A percentile compares a stretch with the other conserved stretches of the same genome.
Evolutionary conservation across 2,329 filamentous ascomycete genomes (phyloP).

Genomic region (Trichoderma guizhouense): DNA sequence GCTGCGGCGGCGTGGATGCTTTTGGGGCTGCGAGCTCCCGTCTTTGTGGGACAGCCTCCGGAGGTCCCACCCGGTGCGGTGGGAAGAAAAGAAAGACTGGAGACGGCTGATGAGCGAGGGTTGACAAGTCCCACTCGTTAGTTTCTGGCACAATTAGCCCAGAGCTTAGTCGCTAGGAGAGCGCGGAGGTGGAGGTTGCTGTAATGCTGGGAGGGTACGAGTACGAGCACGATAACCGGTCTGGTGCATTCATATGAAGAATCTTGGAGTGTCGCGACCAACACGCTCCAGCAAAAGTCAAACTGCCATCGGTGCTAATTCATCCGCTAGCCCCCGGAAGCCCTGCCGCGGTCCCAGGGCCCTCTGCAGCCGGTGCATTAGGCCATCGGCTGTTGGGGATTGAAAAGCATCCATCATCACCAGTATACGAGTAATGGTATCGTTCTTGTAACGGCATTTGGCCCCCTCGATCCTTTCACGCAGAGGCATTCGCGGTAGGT

Average conservation of each 20-base stretch:
- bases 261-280: background rate
- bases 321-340: conserved; percentile 16
- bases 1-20: conserved; percentile 18
- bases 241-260: background rate
- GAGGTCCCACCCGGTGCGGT: conserved; percentile 18
- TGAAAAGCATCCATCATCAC: background rate
- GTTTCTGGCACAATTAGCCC: background rate
- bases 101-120: background rate
- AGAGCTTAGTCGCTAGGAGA: background rate
- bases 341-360: conserved; percentile 16
- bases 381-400: conserved; percentile 30
- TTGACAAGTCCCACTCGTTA: background rate
- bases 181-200: background rate
- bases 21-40: conserved; percentile 17
- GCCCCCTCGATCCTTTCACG: background rate
- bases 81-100: background rate
- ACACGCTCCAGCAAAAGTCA: background rate
- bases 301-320: conserved; percentile 4
- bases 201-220: background rate
- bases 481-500: background rate
- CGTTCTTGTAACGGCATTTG: background rate
- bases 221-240: background rate
- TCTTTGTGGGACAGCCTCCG: conserved; percentile 17
- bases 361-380: conserved; percentile 26
- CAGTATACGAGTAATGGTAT: background rate